These are phyloP conservation scores for Phytophthora quininea DNA, from an alignment of 352 stramenopile species.

Conservation along the genomic window DNA sequence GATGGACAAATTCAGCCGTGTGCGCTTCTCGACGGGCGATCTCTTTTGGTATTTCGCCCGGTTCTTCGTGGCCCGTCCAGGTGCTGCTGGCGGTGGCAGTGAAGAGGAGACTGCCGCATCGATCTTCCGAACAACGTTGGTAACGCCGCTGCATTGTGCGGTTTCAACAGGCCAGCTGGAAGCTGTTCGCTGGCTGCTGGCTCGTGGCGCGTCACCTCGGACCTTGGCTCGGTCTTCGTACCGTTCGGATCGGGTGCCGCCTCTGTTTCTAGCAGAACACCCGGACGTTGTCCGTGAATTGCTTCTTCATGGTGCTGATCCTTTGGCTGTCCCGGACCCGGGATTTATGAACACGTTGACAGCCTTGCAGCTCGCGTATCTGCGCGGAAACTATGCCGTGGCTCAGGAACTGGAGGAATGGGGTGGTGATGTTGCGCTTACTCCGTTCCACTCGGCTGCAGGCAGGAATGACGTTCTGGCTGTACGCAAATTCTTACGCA, in stretches of 20 bases:
- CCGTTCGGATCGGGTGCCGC: conserved; percentile 72
- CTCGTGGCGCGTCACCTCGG: conserved; percentile 57
- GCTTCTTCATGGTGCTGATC: conserved; percentile 68
- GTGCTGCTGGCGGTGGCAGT: conserved; percentile 27
- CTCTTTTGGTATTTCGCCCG: conserved; percentile 84
- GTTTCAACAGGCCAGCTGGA: conserved; percentile 74
- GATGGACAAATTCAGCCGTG: conserved; percentile 80
- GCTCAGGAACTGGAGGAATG: conserved; percentile 80
- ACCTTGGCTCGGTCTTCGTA: conserved; percentile 65
- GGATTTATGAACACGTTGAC: conserved; percentile 85
- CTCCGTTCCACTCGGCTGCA: conserved; percentile 75
- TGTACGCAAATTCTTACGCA: conserved; percentile 72
- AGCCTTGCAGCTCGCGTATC: conserved; percentile 75
- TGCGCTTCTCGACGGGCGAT: conserved; percentile 82
- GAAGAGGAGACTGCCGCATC: conserved; percentile 75
- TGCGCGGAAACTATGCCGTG: conserved; percentile 79
- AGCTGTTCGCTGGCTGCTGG: conserved; percentile 73
- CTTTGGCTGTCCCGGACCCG: conserved; percentile 70
- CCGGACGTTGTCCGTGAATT: conserved; percentile 66
- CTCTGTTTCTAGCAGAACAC: conserved; percentile 80
- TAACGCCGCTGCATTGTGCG: conserved; percentile 81
- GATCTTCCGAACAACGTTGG: conserved; percentile 85
- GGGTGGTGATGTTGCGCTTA: conserved; percentile 81
- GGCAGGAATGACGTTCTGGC: conserved; percentile 57
- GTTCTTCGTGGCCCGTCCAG: conserved; percentile 67